phyloP scores from a whole-genome alignment of 495 filamentous ascomycete species.

The Aspergillus sparsus region DNA sequence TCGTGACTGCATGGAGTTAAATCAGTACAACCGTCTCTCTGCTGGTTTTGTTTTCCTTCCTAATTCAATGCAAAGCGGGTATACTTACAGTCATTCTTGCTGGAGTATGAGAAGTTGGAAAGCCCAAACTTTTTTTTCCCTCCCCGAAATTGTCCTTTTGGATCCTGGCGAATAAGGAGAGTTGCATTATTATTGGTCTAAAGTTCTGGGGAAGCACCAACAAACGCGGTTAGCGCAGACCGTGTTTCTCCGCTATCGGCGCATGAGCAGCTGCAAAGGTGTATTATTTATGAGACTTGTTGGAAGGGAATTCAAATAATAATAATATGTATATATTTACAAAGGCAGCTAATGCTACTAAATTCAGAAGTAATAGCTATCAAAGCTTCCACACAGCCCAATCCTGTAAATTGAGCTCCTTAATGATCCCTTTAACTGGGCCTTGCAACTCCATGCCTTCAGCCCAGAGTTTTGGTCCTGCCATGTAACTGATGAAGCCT shows the following conservation, averaged over 20 bases:
- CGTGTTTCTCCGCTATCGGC: slow-evolving; percentile 20
- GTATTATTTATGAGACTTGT: background rate
- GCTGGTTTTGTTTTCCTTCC: background rate
- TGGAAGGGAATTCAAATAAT: background rate
- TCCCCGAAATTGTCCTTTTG: background rate
- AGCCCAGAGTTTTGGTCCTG: slow-evolving; percentile 73
- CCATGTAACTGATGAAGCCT: slow-evolving; percentile 79
- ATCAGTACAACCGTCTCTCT: background rate
- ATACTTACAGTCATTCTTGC: slow-evolving; percentile 16
- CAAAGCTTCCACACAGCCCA: slow-evolving; percentile 67
- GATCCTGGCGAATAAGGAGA: slow-evolving; percentile 20
- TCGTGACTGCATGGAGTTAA: slow-evolving; percentile 32
- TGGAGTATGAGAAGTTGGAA: slow-evolving; percentile 11
- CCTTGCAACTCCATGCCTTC: slow-evolving; percentile 74
- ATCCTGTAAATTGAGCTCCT: slow-evolving; percentile 51
- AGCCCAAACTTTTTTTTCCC: background rate
- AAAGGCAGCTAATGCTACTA: background rate
- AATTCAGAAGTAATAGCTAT: slow-evolving; percentile 39
- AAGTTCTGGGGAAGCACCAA: slow-evolving; percentile 26
- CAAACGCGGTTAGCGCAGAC: slow-evolving; percentile 6
- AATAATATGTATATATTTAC: too few species aligned
- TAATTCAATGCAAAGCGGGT: background rate
- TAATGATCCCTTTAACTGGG: slow-evolving; percentile 55
- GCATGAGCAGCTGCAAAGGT: background rate
- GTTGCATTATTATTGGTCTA: slow-evolving; percentile 31